These are phyloP conservation scores for Dactylellina leptospora DNA, from an alignment of 2,329 filamentous ascomycete genomes.

Conservation along the genomic window DNA sequence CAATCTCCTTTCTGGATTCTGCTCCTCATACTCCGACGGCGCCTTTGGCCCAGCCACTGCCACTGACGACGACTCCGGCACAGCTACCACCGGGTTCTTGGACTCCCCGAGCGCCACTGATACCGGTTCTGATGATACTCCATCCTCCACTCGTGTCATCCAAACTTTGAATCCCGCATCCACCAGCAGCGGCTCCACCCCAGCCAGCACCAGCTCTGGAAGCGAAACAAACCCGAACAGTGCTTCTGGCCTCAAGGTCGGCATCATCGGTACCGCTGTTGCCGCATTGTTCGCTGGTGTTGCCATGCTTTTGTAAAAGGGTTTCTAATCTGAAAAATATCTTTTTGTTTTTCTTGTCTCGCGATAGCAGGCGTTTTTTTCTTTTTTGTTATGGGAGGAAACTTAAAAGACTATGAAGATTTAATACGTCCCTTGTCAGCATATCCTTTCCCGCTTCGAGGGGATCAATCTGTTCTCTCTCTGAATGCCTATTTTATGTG, in stretches of 20 bases:
- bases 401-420: constrained; percentile 13
- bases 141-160: constrained; percentile 15
- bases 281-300: constrained; percentile 26
- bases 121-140: background rate
- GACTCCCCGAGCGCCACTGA: constrained; percentile 8
- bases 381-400: background rate
- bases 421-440: constrained; percentile 21
- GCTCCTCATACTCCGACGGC: constrained; percentile 20
- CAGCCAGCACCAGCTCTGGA: background rate
- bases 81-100: background rate
- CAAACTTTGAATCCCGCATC: constrained; percentile 5
- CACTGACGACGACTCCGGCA: background rate
- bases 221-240: background rate
- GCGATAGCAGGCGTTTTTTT: background rate
- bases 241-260: constrained; percentile 26
- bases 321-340: background rate
- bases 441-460: no score
- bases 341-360: background rate
- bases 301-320: constrained; percentile 33
- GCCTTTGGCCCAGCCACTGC: background rate
- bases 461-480: no score
- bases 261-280: constrained; percentile 21
- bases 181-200: background rate
- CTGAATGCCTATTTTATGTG: no score
- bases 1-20: constrained; percentile 10